Conservation (phyloP, 2,329 filamentous ascomycete genomes). For the Pseudopithomyces maydicus region DNA sequence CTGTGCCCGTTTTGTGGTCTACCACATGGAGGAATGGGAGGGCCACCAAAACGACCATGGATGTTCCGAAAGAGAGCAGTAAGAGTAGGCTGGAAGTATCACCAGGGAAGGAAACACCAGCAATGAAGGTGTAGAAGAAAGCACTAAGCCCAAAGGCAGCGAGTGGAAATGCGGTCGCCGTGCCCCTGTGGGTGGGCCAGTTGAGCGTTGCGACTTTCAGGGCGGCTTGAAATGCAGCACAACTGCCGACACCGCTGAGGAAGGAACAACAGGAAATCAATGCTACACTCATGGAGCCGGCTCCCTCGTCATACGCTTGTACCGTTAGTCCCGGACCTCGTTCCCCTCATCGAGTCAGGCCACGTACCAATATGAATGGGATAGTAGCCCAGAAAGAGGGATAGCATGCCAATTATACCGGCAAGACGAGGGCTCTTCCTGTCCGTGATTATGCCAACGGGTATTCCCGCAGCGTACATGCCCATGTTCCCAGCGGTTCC, state of each 20-base stretch:
- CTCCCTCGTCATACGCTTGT: constrained; percentile 72
- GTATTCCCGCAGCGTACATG: constrained; percentile 91
- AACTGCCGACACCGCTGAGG: constrained; percentile 85
- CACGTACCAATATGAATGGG: constrained; percentile 68
- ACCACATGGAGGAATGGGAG: constrained; percentile 87
- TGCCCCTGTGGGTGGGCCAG: constrained; percentile 88
- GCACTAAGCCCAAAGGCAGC: constrained; percentile 94
- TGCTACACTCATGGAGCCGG: constrained; percentile 60
- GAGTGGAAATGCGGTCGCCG: constrained; percentile 90
- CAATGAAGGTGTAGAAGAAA: constrained; percentile 89
- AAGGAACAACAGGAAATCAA: constrained; percentile 82
- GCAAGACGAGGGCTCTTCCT: constrained; percentile 78
- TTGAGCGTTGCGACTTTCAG: constrained; percentile 89
- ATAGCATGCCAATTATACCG: constrained; percentile 73
- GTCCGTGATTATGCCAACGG: constrained; percentile 87
- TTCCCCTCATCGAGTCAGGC: background rate
- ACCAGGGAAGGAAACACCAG: constrained; percentile 77
- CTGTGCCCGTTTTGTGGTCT: constrained; percentile 59
- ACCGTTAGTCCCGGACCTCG: constrained; percentile 28
- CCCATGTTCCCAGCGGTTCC: constrained; percentile 80
- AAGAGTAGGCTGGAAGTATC: constrained; percentile 82
- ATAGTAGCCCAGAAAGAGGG: constrained; percentile 81
- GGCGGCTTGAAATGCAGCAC: constrained; percentile 84
- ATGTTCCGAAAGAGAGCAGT: constrained; percentile 80
- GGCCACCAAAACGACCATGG: constrained; percentile 72